phyloP scores from a whole-genome alignment of 2,329 filamentous ascomycete species.

The Clathrospora elynae region DNA sequence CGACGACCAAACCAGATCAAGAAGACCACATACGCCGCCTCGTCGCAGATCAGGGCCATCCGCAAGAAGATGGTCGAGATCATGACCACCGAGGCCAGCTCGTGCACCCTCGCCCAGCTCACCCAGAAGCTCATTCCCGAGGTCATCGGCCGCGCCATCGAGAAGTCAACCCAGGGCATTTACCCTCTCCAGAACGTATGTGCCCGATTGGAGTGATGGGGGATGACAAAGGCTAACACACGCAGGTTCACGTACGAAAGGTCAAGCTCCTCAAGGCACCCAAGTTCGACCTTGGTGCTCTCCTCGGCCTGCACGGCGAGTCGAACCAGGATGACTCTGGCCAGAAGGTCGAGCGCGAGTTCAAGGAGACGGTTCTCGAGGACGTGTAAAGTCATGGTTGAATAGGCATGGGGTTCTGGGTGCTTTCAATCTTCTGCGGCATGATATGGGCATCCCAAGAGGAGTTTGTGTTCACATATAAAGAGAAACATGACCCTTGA shows the following conservation, averaged over 20 bases:
- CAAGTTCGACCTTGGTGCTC: constrained; percentile 97
- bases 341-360: constrained; percentile 95
- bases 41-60: constrained; percentile 96
- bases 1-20: constrained; percentile 99
- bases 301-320: constrained; percentile 97
- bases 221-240: constrained; percentile 26
- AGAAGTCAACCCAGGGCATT: constrained; percentile 99
- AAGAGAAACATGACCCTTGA: constrained; percentile 47
- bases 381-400: constrained; percentile 71
- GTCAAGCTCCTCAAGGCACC: constrained; percentile 98
- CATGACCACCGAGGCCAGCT: constrained; percentile 92
- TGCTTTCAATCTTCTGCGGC: constrained; percentile 48
- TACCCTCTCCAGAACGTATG: constrained; percentile 98
- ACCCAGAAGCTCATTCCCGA: constrained; percentile 99
- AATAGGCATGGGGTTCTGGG: constrained; percentile 47
- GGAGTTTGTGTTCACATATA: constrained; percentile 52
- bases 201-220: constrained; percentile 18
- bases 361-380: constrained; percentile 97
- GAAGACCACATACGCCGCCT: constrained; percentile 99
- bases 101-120: constrained; percentile 93
- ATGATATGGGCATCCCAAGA: constrained; percentile 51
- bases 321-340: constrained; percentile 93
- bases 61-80: constrained; percentile 99
- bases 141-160: constrained; percentile 98
- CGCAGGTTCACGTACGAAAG: constrained; percentile 98